Conservation (phyloP, 148 eudicot species). For the Linanthus parryae region DNA sequence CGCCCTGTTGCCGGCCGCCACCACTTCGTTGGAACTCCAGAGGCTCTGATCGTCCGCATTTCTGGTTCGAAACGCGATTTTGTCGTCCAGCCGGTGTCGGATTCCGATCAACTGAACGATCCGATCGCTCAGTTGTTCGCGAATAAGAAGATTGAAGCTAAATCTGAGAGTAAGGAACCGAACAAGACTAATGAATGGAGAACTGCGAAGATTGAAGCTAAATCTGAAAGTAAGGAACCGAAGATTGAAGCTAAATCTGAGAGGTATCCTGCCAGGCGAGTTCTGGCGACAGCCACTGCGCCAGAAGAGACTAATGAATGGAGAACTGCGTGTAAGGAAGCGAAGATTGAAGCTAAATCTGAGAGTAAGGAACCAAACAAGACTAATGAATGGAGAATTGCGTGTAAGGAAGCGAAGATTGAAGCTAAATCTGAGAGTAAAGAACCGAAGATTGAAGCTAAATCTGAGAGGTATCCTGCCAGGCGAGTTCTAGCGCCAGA, state of each 20-base stretch:
- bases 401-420: no score
- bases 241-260: constrained; percentile 2
- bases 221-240: no score
- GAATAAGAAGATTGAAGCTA: constrained; percentile 5
- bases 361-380: no score
- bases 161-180: no score
- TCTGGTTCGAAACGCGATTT: constrained; percentile 40
- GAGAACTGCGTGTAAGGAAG: no score
- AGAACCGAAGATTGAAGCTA: constrained; percentile 7
- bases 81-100: constrained; percentile 59
- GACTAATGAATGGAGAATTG: no score
- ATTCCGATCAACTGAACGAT: constrained; percentile 34
- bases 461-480: constrained; percentile 6
- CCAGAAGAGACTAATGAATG: no score
- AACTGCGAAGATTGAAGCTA: constrained; percentile 3
- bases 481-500: constrained; percentile 18
- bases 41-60: constrained; percentile 35
- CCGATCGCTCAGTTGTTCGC: constrained; percentile 36
- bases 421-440: constrained; percentile 8
- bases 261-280: constrained; percentile 10
- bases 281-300: no score
- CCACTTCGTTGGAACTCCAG: constrained; percentile 57
- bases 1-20: constrained; percentile 72
- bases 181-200: no score
- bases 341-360: constrained; percentile 7